These are phyloP conservation scores for Microsporum ferrugineum DNA, from an alignment of 2,329 filamentous ascomycete genomes.

Conservation along the genomic window DNA sequence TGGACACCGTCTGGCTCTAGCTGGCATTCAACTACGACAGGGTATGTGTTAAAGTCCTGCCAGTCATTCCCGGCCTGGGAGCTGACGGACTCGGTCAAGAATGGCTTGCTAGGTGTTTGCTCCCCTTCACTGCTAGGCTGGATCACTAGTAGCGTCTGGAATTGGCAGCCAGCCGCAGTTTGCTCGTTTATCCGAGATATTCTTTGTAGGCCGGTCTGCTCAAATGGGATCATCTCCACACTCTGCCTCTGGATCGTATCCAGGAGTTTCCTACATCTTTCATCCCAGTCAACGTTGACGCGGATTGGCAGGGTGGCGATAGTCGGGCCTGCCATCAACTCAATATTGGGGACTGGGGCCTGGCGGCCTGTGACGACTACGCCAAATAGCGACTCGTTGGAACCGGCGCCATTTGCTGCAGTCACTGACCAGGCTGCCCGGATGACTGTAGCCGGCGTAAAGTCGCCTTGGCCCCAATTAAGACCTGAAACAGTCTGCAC, in stretches of 20 bases:
- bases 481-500: background rate
- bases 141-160: conserved; percentile 32
- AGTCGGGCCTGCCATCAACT: conserved; percentile 30
- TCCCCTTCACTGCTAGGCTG: conserved; percentile 7
- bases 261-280: conserved; percentile 20
- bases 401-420: conserved; percentile 23
- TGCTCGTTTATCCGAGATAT: conserved; percentile 43
- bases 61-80: background rate
- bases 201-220: conserved; percentile 37
- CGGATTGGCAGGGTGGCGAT: conserved; percentile 31
- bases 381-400: conserved; percentile 30
- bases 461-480: background rate
- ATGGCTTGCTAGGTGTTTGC: background rate
- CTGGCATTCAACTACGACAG: background rate
- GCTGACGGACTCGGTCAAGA: background rate
- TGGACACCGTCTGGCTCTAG: background rate
- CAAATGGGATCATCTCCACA: conserved; percentile 46
- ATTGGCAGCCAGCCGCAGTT: conserved; percentile 29
- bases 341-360: conserved; percentile 26
- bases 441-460: conserved; percentile 3
- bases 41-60: background rate
- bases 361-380: conserved; percentile 31
- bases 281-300: conserved; percentile 19
- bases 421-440: conserved; percentile 28
- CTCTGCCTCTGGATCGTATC: conserved; percentile 43